These are phyloP conservation scores for Fusarium sp. DNA, from an alignment of 2,329 filamentous ascomycete genomes.

Conservation along the genomic window DNA sequence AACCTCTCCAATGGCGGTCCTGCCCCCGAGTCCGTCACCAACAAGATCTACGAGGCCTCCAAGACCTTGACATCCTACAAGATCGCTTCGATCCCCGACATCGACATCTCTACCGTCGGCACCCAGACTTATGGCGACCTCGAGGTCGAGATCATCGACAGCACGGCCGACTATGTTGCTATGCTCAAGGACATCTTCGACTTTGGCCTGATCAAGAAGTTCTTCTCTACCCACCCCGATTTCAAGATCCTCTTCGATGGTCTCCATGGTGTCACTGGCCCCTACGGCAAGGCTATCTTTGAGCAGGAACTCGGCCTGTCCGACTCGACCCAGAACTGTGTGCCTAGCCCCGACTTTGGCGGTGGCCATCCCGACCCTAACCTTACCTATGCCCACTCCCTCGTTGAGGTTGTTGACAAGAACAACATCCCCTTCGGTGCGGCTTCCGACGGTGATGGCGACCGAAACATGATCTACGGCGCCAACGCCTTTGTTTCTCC, in stretches of 20 bases:
- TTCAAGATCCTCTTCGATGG: slow-evolving; percentile 98
- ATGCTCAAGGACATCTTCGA: slow-evolving; percentile 99
- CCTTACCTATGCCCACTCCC: slow-evolving; percentile 93
- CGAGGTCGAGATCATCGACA: slow-evolving; percentile 96
- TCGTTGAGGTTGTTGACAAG: slow-evolving; percentile 94
- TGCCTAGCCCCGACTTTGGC: slow-evolving; percentile 93
- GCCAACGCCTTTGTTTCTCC: slow-evolving; percentile 96
- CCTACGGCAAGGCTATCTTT: slow-evolving; percentile 95
- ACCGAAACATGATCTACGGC: slow-evolving; percentile 99
- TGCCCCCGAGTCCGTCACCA: slow-evolving; percentile 94
- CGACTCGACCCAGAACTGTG: slow-evolving; percentile 86
- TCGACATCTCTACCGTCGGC: slow-evolving; percentile 87
- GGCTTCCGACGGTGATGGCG: slow-evolving; percentile 95
- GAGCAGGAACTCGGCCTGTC: slow-evolving; percentile 90
- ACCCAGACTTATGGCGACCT: slow-evolving; percentile 85
- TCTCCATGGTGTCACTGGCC: slow-evolving; percentile 93
- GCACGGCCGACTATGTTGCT: slow-evolving; percentile 87
- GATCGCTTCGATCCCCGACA: slow-evolving; percentile 84
- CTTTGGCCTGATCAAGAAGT: slow-evolving; percentile 94
- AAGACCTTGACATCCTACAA: slow-evolving; percentile 94
- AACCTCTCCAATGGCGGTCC: slow-evolving; percentile 97
- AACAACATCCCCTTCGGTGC: slow-evolving; percentile 94
- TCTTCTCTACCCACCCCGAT: slow-evolving; percentile 86
- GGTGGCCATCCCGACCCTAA: slow-evolving; percentile 98
- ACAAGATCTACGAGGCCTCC: slow-evolving; percentile 95